Base-by-base conservation (phyloP, 345 rosid genomes). In the Linum usitatissimum region DNA sequence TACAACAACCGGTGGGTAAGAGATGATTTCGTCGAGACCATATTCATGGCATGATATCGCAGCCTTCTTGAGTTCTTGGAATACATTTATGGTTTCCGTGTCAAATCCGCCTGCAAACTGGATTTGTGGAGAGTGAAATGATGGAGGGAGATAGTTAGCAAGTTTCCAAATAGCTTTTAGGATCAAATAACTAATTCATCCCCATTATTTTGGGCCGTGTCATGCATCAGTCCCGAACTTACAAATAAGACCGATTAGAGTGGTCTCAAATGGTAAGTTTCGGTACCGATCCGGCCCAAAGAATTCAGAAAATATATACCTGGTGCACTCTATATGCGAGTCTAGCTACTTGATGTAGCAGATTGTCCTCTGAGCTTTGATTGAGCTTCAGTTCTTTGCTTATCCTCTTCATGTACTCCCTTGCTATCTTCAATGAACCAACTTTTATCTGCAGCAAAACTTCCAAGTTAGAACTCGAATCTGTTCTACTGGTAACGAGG, bases 41-140 rank as follows among this genome's bases (percentile, higher is more conserved):
- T 64, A 70, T 34, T 34, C 6, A 34, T 34, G 5, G 38, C 28
- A 23, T 34, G 38, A 34, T 34, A 34, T 59, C 40, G 74, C 69
- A 8, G 63, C 63, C 69, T 79, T 77, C 84, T 85, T 90, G 17
- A 93, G 81, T 68, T 81, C 86, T 54, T 86, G 83, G 76, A 93
- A 93, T 58, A 76, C 72, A 10, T 34, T 60, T 60, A 82, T 61
- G 59, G 96, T 67, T 62, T 80, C 85, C n/a, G 66, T 80, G 53
- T 93, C 88, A 75, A 90, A 93, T 23, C 99, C 99, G 7, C 97
- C 96, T 79, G 86, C 90, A 63, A 93, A 87, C 97, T 91, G 87
- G 66, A 75, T 55, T 55, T 19, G 28, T 9, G 30, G 12, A n/a
- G 38, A 34, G 38, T 34, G 38, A 34, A 34, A 34, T 34, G 38